Evolutionary conservation across 2,329 filamentous ascomycete genomes (phyloP), one percentile per base, ranked within the genome.

Genomic region (Aspergillus sp.): DNA sequence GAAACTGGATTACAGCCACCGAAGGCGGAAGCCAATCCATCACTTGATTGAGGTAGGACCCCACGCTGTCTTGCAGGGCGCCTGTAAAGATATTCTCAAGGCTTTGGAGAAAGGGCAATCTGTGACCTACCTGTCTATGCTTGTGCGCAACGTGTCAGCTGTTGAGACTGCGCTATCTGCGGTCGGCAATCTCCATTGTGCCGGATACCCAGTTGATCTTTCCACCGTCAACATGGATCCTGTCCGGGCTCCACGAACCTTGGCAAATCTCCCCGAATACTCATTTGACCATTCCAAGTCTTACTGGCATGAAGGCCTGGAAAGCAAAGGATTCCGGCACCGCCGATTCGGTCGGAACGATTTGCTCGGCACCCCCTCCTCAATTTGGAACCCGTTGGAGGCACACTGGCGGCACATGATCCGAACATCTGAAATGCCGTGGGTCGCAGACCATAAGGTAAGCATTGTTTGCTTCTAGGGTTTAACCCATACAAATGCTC

Each of bases 341-440:
- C 36, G 4, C 5, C 36, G 12, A 4, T 39, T 14, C 36, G 14
- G 36, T 16, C 12, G 4, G 14, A 39, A 16, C 14, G 36, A 39
- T 16, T 6, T 39, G 12, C 36, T 39, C 5, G 36, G 36, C 12
- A n/a, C 36, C 0, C 36, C 36, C 3, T 4, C 2, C 0, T 6
- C 14, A 16, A 4, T 16, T 16, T 39, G 31, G 45, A 67, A 65
- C 16, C 62, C 62, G 5, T 50, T 62, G 12, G 67, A 69, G 49
- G 66, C 73, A 0, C 63, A 54, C 36, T 84, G 81, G 81, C 72
- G 80, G 9, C 78, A 80, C 53, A 69, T 80, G 18, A 69, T 82
- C 10, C 72, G 74, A 0, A 55, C 78, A 0, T 56, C 50, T 0
- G 63, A 68, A 14, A 46, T 59, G 29, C 64, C 65, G 1, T 84